Evolutionary conservation across 108 stramenopile species (phyloP).

Genomic region (Pseudonitzschia multiseries): DNA sequence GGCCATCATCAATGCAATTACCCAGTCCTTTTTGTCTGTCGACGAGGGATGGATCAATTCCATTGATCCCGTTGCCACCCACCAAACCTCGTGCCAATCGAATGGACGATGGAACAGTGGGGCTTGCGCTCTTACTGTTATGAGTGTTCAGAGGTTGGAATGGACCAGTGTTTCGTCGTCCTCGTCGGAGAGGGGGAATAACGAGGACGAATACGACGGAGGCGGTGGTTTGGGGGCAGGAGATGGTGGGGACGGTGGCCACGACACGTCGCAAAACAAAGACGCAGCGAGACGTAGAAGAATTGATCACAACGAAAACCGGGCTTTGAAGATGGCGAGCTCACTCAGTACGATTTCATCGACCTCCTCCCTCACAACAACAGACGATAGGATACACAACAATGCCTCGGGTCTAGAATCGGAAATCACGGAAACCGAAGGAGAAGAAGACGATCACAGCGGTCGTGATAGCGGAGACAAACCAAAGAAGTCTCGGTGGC

Average conservation of each 20-base stretch:
- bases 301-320: constrained; percentile 62
- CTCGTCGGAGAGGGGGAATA: constrained; percentile 5
- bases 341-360: constrained; percentile 74
- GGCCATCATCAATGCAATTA: constrained; percentile 68
- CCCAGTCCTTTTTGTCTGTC: constrained; percentile 74
- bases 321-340: constrained; percentile 64
- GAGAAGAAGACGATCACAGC: constrained; percentile 64
- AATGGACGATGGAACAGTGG: constrained; percentile 89
- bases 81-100: constrained; percentile 77
- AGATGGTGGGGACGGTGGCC: constrained; percentile 43
- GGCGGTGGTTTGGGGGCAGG: constrained; percentile 27
- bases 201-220: constrained; percentile 36
- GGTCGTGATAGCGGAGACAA: constrained; percentile 33
- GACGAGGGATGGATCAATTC: constrained; percentile 90
- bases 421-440: constrained; percentile 78
- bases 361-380: constrained; percentile 64
- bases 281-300: constrained; percentile 75
- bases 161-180: constrained; percentile 54
- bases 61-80: constrained; percentile 76
- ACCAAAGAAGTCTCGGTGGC: constrained; percentile 14
- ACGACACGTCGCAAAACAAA: constrained; percentile 73
- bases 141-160: constrained; percentile 74
- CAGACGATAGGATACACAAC: constrained; percentile 44
- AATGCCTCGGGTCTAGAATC: constrained; percentile 61
- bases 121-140: constrained; percentile 76